Base-by-base conservation (phyloP, 2,329 filamentous ascomycete species). In the Monosporascus sp. region DNA sequence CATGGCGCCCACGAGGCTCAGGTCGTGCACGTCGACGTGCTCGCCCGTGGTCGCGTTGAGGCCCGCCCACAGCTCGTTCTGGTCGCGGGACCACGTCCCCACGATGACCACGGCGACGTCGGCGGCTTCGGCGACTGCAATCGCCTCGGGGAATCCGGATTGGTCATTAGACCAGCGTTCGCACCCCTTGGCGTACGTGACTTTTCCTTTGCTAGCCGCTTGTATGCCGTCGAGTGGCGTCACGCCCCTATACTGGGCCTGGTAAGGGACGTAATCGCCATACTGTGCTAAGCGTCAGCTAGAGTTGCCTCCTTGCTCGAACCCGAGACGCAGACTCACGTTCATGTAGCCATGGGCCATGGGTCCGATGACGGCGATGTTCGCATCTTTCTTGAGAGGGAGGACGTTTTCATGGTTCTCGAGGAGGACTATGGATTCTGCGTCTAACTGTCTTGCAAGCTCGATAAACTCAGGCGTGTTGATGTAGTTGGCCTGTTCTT, bases 21-120 rank as follows among this genome's bases (percentile, higher is more conserved):
- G 77, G 50, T 75, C 75, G 53, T 80, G 72, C 1, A 83, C 75
- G 60, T 90, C 87, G 48, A 90, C 82, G 62, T 89, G 86, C 64
- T 90, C 87, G 49, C 86, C 87, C 0, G 86, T 90, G 1, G 87
- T 90, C 27, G 86, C 86, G 59, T 90, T 90, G 3, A 89, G 67
- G 0, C 84, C 83, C 52, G 72, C 68, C 87, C 86, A 90, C 3
- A 90, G 79, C 66, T 90, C 81, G 50, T 77, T 73, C 64, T 90
- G 87, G 62, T 91, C 88, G 48, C 87, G 80, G 25, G 82, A 84
- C 88, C 87, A 90, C 8, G 87, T 90, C 35, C 87, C 88, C 1
- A 90, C 86, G 0, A 90, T 75, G 0, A 90, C 85, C 5, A 90
- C 78, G 6, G 87, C 87, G 2, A 90, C 81, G 61, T 90, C 87